Conservation (phyloP, 2,329 filamentous ascomycete genomes). For the Hymenoscyphus albidus region DNA sequence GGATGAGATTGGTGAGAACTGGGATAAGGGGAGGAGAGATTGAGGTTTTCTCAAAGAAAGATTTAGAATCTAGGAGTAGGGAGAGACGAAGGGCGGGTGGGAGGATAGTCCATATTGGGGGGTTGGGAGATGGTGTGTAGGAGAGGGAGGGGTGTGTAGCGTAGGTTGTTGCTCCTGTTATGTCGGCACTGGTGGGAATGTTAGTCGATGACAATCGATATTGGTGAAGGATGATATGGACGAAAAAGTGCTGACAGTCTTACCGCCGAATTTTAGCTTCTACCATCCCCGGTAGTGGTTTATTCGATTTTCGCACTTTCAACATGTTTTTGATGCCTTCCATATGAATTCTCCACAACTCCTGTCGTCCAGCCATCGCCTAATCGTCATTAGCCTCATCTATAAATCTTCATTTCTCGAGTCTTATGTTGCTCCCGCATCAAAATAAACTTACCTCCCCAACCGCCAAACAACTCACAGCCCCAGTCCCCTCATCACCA, state of each 20-base stretch:
- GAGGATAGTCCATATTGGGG: slow-evolving; percentile 19
- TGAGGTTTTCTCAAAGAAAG: neutral
- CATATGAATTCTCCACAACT: slow-evolving; percentile 27
- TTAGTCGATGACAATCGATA: neutral
- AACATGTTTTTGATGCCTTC: slow-evolving; percentile 26
- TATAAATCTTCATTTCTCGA: no score
- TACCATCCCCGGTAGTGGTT: slow-evolving; percentile 15
- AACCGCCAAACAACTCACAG: slow-evolving; percentile 25
- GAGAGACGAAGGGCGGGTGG: neutral
- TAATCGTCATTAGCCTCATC: slow-evolving; percentile 1
- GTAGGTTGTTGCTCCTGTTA: slow-evolving; percentile 28
- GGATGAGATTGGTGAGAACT: slow-evolving; percentile 17
- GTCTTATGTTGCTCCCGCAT: no score
- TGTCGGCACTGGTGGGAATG: slow-evolving; percentile 19
- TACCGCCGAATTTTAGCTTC: slow-evolving; percentile 23
- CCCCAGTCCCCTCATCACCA: slow-evolving; percentile 20
- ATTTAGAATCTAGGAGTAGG: neutral
- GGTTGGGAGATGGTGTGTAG: slow-evolving; percentile 9
- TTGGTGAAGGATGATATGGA: neutral
- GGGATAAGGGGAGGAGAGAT: slow-evolving; percentile 13
- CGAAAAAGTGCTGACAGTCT: neutral
- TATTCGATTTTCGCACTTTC: slow-evolving; percentile 6
- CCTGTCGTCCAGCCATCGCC: slow-evolving; percentile 21
- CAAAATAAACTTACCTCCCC: slow-evolving; percentile 20
- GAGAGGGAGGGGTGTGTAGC: slow-evolving; percentile 19